Conservation (phyloP, 495 filamentous ascomycete species). For the Aspergillus wentii region DNA sequence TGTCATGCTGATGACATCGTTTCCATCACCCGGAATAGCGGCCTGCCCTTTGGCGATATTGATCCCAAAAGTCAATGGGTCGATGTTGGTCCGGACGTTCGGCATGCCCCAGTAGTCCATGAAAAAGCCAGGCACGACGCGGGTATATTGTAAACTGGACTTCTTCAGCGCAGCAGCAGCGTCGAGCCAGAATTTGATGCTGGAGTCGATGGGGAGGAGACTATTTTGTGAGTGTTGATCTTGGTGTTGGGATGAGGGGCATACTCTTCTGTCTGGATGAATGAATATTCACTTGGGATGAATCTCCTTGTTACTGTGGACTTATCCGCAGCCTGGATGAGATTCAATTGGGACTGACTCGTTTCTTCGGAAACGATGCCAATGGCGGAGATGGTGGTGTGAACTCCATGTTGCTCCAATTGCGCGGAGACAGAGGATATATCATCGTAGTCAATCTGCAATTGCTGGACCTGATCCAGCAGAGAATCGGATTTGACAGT, state of each 20-base stretch:
- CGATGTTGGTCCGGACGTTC: constrained; percentile 32
- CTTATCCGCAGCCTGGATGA: constrained; percentile 46
- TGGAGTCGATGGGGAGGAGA: constrained; percentile 28
- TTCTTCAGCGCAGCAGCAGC: constrained; percentile 25
- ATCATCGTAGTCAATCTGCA: constrained; percentile 42
- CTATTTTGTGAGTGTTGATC: constrained; percentile 8
- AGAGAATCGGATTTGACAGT: too few species aligned
- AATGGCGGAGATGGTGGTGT: constrained; percentile 50
- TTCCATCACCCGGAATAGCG: constrained; percentile 48
- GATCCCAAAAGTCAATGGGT: constrained; percentile 36
- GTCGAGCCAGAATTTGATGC: constrained; percentile 29
- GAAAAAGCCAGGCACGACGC: constrained; percentile 46
- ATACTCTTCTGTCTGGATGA: constrained; percentile 32
- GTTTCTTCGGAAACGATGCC: constrained; percentile 26
- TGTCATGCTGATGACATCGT: constrained; percentile 44
- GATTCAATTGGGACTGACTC: constrained; percentile 33
- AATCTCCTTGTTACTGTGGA: constrained; percentile 40
- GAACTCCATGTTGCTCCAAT: constrained; percentile 42
- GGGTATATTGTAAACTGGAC: constrained; percentile 40
- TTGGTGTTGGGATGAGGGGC: neutral
- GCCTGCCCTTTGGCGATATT: constrained; percentile 42
- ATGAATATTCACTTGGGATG: constrained; percentile 46
- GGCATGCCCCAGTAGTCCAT: constrained; percentile 54
- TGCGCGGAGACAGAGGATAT: constrained; percentile 26
- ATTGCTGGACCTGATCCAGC: too few species aligned